Evolutionary conservation across 257 asterid species (phyloP), one percentile per base, ranked within the genome.

Genomic region (Datura wrightii): DNA sequence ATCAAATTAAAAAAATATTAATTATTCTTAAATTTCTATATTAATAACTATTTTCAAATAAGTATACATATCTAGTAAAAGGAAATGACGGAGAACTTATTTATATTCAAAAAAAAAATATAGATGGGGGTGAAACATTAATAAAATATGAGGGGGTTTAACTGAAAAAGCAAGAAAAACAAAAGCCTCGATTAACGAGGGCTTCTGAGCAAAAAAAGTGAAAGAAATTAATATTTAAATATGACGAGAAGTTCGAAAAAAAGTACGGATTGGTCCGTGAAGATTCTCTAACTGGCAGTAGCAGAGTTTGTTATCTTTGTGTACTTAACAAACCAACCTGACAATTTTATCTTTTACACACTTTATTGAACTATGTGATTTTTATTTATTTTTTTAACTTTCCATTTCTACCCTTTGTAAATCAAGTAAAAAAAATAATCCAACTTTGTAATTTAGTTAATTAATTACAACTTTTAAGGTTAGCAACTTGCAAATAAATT

Each of bases 221-320:
- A 80, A 42, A 44, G 13, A 31, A 37, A 42, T 16, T 6, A 42
- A 11, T 81, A 59, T 60, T 81, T 42, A 56, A 56, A 6, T 2
- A 81, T 5, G 48, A 55, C 56, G 88, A 63, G 79, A 66, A 82
- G 84, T 50, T 36, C 88, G 83, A 56, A 6, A 14, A 70, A 74
- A 84, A 54, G 88, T 84, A 85, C 88, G 90, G 88, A 84, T 67
- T 52, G 79, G 79, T 63, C 66, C 82, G 87, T 82, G 85, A 44
- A 34, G 83, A 84, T 74, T 88, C 87, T 88, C 84, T 72, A 42
- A 63, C 83, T 34, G 42, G 82, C 78, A 83, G 62, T 88, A 85
- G 41, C 89, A 82, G 88, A 88, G 82, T 46, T 88, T 88, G 88
- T 86, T 86, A 86, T 85, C 83, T 84, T 82, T 79, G 82, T 83